Percentiles rank a stretch among this genome's conserved stretches.
Conservation (phyloP, 495 filamentous ascomycete species). For the Pyronema omphalodes region DNA sequence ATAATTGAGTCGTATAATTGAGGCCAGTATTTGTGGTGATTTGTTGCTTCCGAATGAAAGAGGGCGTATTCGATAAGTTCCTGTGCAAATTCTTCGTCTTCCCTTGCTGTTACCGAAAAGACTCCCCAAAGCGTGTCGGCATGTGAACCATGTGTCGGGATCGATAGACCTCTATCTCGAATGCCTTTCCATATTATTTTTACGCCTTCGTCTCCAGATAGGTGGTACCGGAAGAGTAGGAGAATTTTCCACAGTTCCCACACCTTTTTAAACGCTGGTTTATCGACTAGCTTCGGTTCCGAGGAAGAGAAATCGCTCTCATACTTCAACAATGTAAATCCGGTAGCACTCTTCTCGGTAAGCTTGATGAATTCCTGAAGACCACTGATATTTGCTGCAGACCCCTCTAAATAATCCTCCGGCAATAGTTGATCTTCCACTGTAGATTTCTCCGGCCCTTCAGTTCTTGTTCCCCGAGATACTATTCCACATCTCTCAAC, state of each 20-base stretch:
- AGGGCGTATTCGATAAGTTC: slow-evolving; percentile 15
- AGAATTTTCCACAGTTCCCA: slow-evolving; percentile 14
- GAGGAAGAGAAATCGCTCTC: slow-evolving; percentile 10
- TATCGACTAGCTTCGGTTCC: slow-evolving; percentile 13
- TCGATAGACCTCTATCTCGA: slow-evolving; percentile 9
- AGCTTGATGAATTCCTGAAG: not conserved
- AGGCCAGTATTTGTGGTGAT: slow-evolving; percentile 5
- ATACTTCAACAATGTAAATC: slow-evolving; percentile 6
- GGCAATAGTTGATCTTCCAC: too few relatives aligned
- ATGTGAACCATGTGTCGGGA: slow-evolving; percentile 10
- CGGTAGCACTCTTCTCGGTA: not conserved
- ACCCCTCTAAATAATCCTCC: too few relatives aligned
- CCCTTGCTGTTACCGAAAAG: slow-evolving; percentile 10
- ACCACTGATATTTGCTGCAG: too few relatives aligned
- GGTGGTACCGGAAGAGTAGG: slow-evolving; percentile 11
- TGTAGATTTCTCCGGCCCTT: too few relatives aligned
- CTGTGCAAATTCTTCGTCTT: slow-evolving; percentile 7
- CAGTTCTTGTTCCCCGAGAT: too few relatives aligned
- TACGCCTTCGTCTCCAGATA: slow-evolving; percentile 15
- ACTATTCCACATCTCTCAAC: too few relatives aligned
- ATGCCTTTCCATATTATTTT: slow-evolving; percentile 16
- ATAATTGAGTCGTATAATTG: slow-evolving; percentile 15
- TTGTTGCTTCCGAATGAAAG: slow-evolving; percentile 5
- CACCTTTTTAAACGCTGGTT: slow-evolving; percentile 4
- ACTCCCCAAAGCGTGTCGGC: slow-evolving; percentile 14